These are phyloP conservation scores for Nemania sp. DNA, from an alignment of 2,329 filamentous ascomycete genomes.

Conservation along the genomic window DNA sequence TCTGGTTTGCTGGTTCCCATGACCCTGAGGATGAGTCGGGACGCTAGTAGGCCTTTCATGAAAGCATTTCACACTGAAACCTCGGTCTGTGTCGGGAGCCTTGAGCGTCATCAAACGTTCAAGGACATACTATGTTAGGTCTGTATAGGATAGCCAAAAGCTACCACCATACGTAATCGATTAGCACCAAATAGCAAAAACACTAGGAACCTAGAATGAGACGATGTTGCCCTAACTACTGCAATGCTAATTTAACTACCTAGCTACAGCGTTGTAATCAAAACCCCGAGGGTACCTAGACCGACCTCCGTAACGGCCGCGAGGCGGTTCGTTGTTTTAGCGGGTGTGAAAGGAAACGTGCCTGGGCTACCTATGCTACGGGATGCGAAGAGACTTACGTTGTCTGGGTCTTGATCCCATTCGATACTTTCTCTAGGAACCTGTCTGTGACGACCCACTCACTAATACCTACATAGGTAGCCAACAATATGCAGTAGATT, in stretches of 20 bases:
- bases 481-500: no score
- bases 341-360: conserved; percentile 32
- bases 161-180: conserved; percentile 1
- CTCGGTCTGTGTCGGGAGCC: not conserved
- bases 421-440: conserved; percentile 29
- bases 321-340: conserved; percentile 25
- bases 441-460: conserved; percentile 27
- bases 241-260: conserved; percentile 14
- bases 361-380: conserved; percentile 30
- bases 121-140: not conserved
- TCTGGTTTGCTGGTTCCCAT: not conserved
- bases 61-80: not conserved
- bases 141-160: no score
- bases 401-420: conserved; percentile 14
- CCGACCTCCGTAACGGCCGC: conserved; percentile 30
- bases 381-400: conserved; percentile 7
- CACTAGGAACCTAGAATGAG: not conserved
- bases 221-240: conserved; percentile 16
- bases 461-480: conserved; percentile 9
- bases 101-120: not conserved
- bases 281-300: conserved; percentile 24
- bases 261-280: conserved; percentile 18
- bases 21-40: not conserved
- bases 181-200: conserved; percentile 12
- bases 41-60: not conserved